Evolutionary conservation across 176 grass and related monocot genomes (phyloP).

Genomic region (Triticum turgidum): DNA sequence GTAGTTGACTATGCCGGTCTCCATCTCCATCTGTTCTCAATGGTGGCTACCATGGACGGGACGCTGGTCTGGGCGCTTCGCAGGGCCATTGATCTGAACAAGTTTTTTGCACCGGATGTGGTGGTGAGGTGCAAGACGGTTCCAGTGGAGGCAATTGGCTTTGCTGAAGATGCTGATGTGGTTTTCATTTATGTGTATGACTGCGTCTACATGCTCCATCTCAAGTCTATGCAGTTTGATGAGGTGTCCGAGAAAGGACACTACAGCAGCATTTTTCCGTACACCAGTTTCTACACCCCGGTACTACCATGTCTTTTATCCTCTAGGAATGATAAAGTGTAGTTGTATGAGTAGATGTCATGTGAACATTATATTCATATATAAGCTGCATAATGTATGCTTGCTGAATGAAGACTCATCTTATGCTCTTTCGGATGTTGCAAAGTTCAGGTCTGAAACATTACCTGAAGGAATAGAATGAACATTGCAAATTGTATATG

Average conservation of each 20-base stretch:
- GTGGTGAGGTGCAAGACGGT: neutral
- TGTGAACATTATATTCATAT: neutral
- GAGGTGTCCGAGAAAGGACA: neutral
- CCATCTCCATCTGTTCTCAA: neutral
- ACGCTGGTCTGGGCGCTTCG: neutral
- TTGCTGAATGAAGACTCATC: neutral
- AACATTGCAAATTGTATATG: neutral
- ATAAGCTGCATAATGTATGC: neutral
- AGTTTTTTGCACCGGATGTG: neutral
- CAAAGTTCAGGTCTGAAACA: neutral
- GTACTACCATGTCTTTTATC: neutral
- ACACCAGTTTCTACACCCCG: neutral
- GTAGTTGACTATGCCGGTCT: neutral
- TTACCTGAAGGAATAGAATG: neutral
- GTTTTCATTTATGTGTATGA: neutral
- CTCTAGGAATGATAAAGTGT: neutral
- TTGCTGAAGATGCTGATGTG: neutral
- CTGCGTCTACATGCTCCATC: neutral
- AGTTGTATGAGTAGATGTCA: neutral
- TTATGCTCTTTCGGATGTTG: neutral
- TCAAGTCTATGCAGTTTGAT: constrained; percentile 3
- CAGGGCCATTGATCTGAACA: neutral
- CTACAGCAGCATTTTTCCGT: neutral
- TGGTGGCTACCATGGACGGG: neutral
- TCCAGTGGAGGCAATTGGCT: neutral